A percentile compares a stretch with the other conserved stretches of the same genome.
Evolutionary conservation across 352 stramenopile species (phyloP).

Genomic region (Phytopythium litorale): DNA sequence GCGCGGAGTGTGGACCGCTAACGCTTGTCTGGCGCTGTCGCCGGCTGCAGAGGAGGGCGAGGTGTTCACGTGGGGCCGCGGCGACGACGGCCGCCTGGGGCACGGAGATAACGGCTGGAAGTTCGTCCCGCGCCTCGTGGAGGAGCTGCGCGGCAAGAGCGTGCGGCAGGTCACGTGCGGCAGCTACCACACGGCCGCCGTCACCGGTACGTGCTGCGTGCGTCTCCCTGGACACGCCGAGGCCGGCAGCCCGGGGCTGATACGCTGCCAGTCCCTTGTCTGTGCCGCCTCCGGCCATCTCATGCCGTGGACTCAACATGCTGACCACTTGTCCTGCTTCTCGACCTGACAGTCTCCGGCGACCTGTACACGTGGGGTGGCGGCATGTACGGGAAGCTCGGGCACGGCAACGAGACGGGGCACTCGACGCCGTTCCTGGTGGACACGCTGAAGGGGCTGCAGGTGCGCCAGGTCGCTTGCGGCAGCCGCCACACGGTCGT

Average conservation of each 20-base stretch:
- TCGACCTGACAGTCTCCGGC: slow-evolving; percentile 56
- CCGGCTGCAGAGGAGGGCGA: slow-evolving; percentile 59
- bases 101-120: slow-evolving; percentile 96
- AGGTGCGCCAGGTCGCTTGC: slow-evolving; percentile 92
- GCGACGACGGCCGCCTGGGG: slow-evolving; percentile 87
- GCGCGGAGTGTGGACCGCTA: background rate
- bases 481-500: slow-evolving; percentile 93
- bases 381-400: slow-evolving; percentile 95
- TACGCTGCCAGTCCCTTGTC: background rate
- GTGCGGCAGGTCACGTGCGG: slow-evolving; percentile 93
- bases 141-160: slow-evolving; percentile 89
- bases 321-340: background rate
- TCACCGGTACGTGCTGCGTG: slow-evolving; percentile 50
- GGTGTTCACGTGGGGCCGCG: slow-evolving; percentile 89
- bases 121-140: slow-evolving; percentile 93
- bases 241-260: background rate
- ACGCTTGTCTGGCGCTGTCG: background rate
- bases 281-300: background rate
- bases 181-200: slow-evolving; percentile 95
- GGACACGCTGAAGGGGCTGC: slow-evolving; percentile 89
- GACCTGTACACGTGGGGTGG: slow-evolving; percentile 94
- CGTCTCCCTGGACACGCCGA: background rate
- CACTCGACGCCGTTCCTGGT: slow-evolving; percentile 93
- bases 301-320: background rate
- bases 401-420: slow-evolving; percentile 91